phyloP scores from a whole-genome alignment of 768 basidiomycete species.

The Vishniacozyma victoriae region DNA sequence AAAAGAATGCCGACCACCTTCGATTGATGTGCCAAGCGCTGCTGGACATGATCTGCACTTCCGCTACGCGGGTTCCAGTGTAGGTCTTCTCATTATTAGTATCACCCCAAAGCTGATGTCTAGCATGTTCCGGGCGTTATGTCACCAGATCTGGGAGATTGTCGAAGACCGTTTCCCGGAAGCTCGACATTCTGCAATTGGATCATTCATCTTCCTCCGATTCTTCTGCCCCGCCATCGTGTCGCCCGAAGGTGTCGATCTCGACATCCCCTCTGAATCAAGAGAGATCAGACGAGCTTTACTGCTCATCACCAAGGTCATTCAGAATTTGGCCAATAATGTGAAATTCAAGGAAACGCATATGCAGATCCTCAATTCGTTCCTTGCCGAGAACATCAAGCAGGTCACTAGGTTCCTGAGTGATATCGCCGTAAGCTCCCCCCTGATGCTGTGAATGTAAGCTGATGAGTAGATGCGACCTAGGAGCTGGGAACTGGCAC shows the following conservation, averaged over 20 bases:
- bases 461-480: constrained; percentile 25
- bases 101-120: background rate
- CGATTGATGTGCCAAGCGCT: constrained; percentile 69
- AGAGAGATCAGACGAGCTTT: constrained; percentile 67
- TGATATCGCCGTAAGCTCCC: constrained; percentile 34
- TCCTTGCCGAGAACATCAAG: constrained; percentile 48
- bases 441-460: background rate
- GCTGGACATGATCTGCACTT: constrained; percentile 66
- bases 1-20: constrained; percentile 65
- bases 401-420: constrained; percentile 39
- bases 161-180: constrained; percentile 43
- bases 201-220: constrained; percentile 84
- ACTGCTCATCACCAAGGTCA: constrained; percentile 80
- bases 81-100: constrained; percentile 50
- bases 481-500: constrained; percentile 17
- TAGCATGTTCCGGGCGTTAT: constrained; percentile 22
- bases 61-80: constrained; percentile 66
- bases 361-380: constrained; percentile 73
- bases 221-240: constrained; percentile 91
- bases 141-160: constrained; percentile 58
- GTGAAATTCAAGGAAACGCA: constrained; percentile 86
- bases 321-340: constrained; percentile 91
- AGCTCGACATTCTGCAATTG: constrained; percentile 44
- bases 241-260: constrained; percentile 73
- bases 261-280: constrained; percentile 64